Evolutionary conservation across 768 basidiomycete species (phyloP), one percentile per base, ranked within the genome.

Genomic region (Chalciporus sphaerocephalus): DNA sequence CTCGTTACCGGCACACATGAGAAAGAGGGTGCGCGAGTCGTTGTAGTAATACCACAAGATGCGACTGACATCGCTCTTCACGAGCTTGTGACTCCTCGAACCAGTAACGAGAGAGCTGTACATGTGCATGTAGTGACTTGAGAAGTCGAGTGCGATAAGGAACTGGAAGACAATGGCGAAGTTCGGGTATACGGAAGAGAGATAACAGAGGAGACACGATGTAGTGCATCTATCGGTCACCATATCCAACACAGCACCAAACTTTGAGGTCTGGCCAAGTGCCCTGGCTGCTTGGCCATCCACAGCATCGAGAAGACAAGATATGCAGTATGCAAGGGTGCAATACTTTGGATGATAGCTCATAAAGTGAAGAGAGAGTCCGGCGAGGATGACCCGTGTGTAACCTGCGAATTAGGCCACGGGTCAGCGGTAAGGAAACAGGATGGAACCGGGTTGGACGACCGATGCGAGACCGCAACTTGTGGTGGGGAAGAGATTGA

Each of bases 111-210:
- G 79, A 24, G 95, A 95, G 59, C 95, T 96, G 67, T 97, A 96
- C 96, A 98, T 99, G 67, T 98, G 96, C 82, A 98, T 97, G 69
- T 98, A 98, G 68, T 98, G 96, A 55, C 92, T 95, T 57, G 88
- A 86, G 65, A 99, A 99, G 66, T 99, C 96, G 46, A 99, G 80
- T 1, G 94, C 82, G 68, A 99, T 99, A 50, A 99, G 80, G 70
- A 90, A 86, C 68, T 96, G 92, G 74, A 99, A 97, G 40, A 83
- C 58, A 25, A 95, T 70, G 3, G 94, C 88, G 51, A 74, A 90
- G n/a, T 68, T 58, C 4, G 93, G 92, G 70, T 97, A 98, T 41
- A 81, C 91, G 9, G 86, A 86, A 15, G 93, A 82, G 25, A 99
- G 80, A 72, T 93, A 97, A 66, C 92, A 95, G 21, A 99, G 74